A percentile compares a stretch with the other conserved stretches of the same genome.
phyloP scores from a whole-genome alignment of 768 basidiomycete species.

The Xerocomus spinulosus region DNA sequence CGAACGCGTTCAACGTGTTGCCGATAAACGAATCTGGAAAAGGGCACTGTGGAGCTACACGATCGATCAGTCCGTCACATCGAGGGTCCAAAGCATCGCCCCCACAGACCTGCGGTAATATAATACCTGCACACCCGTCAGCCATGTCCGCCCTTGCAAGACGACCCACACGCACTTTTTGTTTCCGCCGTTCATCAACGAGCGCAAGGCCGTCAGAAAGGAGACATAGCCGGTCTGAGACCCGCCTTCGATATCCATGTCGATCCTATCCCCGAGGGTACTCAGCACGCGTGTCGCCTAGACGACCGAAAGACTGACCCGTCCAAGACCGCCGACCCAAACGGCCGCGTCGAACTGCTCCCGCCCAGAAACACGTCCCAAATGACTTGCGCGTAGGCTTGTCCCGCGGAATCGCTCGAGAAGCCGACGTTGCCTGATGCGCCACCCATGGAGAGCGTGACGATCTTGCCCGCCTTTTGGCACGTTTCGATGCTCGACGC shows the following conservation, averaged over 20 bases:
- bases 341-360: conserved; percentile 56
- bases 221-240: conserved; percentile 25
- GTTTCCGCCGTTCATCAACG: conserved; percentile 26
- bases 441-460: conserved; percentile 57
- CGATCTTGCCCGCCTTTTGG: conserved; percentile 60
- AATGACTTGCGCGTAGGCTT: conserved; percentile 57
- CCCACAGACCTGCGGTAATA: conserved; percentile 39
- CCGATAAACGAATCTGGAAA: conserved; percentile 46
- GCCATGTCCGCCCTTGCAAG: too few species aligned
- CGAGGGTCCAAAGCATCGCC: too few species aligned
- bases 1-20: conserved; percentile 37
- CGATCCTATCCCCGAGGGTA: conserved; percentile 24
- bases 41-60: conserved; percentile 39
- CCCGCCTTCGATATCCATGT: conserved; percentile 49
- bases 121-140: conserved; percentile 32
- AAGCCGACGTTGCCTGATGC: conserved; percentile 62
- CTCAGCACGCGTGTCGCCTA: not conserved
- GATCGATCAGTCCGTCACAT: not conserved
- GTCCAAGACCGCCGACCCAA: conserved; percentile 67
- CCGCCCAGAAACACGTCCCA: conserved; percentile 71
- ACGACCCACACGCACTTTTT: conserved; percentile 23
- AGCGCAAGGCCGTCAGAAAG: conserved; percentile 27
- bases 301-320: conserved; percentile 40
- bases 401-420: conserved; percentile 51
- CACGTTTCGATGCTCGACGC: conserved; percentile 60